These are phyloP conservation scores for Naganishia onofrii DNA, from an alignment of 768 basidiomycete genomes.

Conservation along the genomic window DNA sequence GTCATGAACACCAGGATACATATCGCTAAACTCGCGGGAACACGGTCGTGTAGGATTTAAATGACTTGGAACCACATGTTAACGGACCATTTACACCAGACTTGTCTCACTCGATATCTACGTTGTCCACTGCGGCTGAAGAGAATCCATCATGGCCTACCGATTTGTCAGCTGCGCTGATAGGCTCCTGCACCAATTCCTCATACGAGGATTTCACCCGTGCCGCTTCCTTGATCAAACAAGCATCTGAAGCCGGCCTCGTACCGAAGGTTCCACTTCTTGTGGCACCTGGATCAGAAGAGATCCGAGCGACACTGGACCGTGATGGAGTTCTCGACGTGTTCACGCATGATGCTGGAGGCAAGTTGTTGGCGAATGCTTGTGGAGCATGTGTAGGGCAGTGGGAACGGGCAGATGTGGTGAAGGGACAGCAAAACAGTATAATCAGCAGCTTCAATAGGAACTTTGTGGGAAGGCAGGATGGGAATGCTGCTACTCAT, in stretches of 20 bases:
- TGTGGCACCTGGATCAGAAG: slow-evolving; percentile 33
- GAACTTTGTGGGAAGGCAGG: slow-evolving; percentile 31
- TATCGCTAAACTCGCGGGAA: background rate
- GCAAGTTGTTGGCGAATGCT: slow-evolving; percentile 32
- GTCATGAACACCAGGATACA: background rate
- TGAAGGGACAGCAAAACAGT: slow-evolving; percentile 28
- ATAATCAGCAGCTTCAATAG: slow-evolving; percentile 29
- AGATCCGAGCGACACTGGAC: slow-evolving; percentile 31
- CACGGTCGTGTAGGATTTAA: slow-evolving; percentile 22
- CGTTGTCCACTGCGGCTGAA: slow-evolving; percentile 4
- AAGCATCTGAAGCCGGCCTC: slow-evolving; percentile 22
- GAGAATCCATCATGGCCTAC: slow-evolving; percentile 25
- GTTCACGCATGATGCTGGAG: slow-evolving; percentile 24
- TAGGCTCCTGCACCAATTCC: slow-evolving; percentile 35
- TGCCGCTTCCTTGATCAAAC: slow-evolving; percentile 28
- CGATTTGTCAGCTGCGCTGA: slow-evolving; percentile 29
- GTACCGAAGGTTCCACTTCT: slow-evolving; percentile 14
- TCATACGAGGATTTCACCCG: slow-evolving; percentile 34
- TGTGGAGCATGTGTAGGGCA: slow-evolving; percentile 35
- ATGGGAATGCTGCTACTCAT: slow-evolving; percentile 32
- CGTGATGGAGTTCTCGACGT: slow-evolving; percentile 30
- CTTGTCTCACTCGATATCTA: slow-evolving; percentile 27
- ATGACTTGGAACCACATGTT: slow-evolving; percentile 32
- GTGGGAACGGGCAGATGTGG: slow-evolving; percentile 29
- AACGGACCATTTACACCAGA: slow-evolving; percentile 35